Conservation (phyloP, 2,329 filamentous ascomycete genomes). For the Paramyrothecium roridum region DNA sequence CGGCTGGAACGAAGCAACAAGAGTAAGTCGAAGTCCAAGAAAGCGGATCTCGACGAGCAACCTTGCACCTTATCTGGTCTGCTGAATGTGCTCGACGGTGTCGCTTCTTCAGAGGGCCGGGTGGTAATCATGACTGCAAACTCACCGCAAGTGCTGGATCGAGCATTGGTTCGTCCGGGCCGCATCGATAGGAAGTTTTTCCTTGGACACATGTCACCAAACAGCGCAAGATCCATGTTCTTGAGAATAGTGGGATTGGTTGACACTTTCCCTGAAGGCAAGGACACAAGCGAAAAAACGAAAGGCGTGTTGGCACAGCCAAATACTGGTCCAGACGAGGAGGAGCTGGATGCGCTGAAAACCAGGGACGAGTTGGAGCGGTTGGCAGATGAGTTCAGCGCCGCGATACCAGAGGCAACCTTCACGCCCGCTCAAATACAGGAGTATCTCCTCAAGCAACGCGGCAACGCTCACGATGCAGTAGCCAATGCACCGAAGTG, state of each 20-base stretch:
- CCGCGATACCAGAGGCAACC: slow-evolving; percentile 5
- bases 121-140: slow-evolving; percentile 73
- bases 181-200: slow-evolving; percentile 57
- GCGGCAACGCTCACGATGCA: background rate
- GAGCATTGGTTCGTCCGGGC: slow-evolving; percentile 59
- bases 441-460: slow-evolving; percentile 10
- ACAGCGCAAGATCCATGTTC: background rate
- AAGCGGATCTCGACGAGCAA: slow-evolving; percentile 7
- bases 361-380: background rate
- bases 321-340: background rate
- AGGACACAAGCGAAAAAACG: slow-evolving; percentile 6
- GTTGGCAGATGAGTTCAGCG: background rate
- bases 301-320: background rate
- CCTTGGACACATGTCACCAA: background rate
- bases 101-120: slow-evolving; percentile 63
- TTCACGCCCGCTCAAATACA: slow-evolving; percentile 15
- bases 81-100: slow-evolving; percentile 66
- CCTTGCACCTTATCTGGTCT: slow-evolving; percentile 53
- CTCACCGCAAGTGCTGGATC: slow-evolving; percentile 57
- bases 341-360: background rate
- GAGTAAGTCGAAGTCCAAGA: background rate
- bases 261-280: slow-evolving; percentile 1
- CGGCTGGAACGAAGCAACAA: background rate
- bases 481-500: background rate
- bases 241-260: background rate